A percentile compares a stretch with the other conserved stretches of the same genome.
Evolutionary conservation across 1,284 basidiomycete species (phyloP).

Genomic region (Microbotryum lychnidis-dioicae): DNA sequence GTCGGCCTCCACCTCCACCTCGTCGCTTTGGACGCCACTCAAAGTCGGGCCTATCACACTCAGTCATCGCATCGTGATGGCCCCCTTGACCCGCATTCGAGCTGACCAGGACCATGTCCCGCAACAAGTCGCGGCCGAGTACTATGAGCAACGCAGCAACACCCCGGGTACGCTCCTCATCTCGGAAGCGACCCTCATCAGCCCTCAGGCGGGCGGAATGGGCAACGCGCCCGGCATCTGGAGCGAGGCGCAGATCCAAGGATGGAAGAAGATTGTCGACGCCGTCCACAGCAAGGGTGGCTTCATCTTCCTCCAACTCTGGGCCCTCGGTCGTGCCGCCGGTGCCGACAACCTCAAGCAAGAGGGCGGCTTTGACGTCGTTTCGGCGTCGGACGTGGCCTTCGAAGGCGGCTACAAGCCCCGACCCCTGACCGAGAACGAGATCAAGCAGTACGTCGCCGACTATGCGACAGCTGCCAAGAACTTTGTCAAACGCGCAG

Average conservation of each 20-base stretch:
- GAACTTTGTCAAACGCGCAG: slow-evolving; percentile 50
- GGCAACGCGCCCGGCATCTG: slow-evolving; percentile 46
- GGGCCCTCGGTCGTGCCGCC: slow-evolving; percentile 47
- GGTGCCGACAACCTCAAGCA: slow-evolving; percentile 35
- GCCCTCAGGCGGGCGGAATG: slow-evolving; percentile 35
- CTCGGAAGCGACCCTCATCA: slow-evolving; percentile 47
- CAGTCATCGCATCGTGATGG: slow-evolving; percentile 47
- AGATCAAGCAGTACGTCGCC: slow-evolving; percentile 42
- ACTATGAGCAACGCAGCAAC: slow-evolving; percentile 48
- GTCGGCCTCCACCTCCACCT: not conserved
- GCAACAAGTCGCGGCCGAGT: slow-evolving; percentile 27
- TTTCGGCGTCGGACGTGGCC: slow-evolving; percentile 40
- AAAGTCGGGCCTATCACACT: slow-evolving; percentile 44
- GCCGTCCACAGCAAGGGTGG: slow-evolving; percentile 47
- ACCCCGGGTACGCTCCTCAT: slow-evolving; percentile 48
- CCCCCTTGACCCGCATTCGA: slow-evolving; percentile 46
- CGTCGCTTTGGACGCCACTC: slow-evolving; percentile 46
- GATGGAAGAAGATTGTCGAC: slow-evolving; percentile 46
- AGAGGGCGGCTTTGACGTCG: slow-evolving; percentile 29
- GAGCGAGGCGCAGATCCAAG: slow-evolving; percentile 45
- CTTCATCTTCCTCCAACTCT: slow-evolving; percentile 47
- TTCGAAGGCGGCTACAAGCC: slow-evolving; percentile 40
- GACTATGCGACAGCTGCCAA: slow-evolving; percentile 47
- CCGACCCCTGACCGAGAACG: slow-evolving; percentile 29
- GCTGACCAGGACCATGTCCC: slow-evolving; percentile 39